Evolutionary conservation across 768 basidiomycete genomes (phyloP).

Genomic region (Pholiota conissans): DNA sequence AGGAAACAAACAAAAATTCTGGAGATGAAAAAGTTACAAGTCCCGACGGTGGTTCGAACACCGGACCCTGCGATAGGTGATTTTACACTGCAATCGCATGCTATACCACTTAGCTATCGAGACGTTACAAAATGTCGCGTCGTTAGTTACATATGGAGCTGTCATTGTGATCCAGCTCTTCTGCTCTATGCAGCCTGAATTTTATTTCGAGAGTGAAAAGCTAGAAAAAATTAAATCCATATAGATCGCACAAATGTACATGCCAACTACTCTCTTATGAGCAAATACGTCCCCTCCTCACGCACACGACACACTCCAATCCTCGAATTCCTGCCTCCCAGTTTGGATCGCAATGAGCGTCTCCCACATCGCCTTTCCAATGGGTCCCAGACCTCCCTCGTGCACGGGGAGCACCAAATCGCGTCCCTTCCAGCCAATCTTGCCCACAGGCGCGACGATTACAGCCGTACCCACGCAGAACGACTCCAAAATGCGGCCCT

Average conservation of each 20-base stretch:
- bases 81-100: not conserved
- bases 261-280: no score
- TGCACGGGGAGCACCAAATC: conserved; percentile 54
- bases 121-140: not conserved
- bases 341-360: conserved; percentile 73
- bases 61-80: not conserved
- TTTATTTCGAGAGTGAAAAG: no score
- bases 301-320: conserved; percentile 53
- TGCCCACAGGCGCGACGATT: conserved; percentile 61
- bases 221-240: no score
- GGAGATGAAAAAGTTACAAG: not conserved
- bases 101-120: not conserved
- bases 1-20: no score
- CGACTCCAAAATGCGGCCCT: conserved; percentile 66
- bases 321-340: conserved; percentile 58
- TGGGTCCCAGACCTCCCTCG: conserved; percentile 43
- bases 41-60: not conserved
- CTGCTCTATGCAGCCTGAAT: no score
- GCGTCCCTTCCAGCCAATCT: conserved; percentile 50
- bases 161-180: no score
- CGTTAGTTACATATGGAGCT: no score
- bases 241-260: not conserved
- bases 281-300: not conserved
- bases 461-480: conserved; percentile 82
- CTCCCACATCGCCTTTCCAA: conserved; percentile 65